phyloP scores from a whole-genome alignment of 2,329 filamentous ascomycete genomes.

The Nemania sp. region DNA sequence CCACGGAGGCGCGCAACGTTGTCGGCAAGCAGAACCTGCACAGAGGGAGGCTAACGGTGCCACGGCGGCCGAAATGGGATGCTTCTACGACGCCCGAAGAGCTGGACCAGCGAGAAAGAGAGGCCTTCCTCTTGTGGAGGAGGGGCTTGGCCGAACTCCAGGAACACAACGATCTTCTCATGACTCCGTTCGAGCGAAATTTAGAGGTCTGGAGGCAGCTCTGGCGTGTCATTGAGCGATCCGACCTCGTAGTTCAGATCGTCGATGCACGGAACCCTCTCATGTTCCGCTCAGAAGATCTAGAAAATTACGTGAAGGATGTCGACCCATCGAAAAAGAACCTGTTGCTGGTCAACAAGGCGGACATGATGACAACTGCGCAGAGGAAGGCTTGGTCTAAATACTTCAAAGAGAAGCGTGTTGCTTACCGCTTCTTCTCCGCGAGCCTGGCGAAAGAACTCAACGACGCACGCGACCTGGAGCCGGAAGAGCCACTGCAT shows the following conservation, averaged over 20 bases:
- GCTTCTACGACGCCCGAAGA: conserved; percentile 79
- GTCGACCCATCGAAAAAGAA: conserved; percentile 88
- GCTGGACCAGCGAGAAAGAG: conserved; percentile 77
- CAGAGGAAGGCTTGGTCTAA: conserved; percentile 85
- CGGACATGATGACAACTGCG: conserved; percentile 93
- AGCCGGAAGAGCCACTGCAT: conserved; percentile 45
- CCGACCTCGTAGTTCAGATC: conserved; percentile 95
- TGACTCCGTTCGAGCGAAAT: conserved; percentile 98
- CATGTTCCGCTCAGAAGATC: conserved; percentile 89
- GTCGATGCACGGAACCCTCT: conserved; percentile 95
- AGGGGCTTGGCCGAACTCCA: conserved; percentile 89
- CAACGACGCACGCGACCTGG: conserved; percentile 70
- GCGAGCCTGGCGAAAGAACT: conserved; percentile 87
- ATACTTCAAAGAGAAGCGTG: conserved; percentile 78
- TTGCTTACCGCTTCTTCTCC: conserved; percentile 96
- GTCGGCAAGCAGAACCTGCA: conserved; percentile 83
- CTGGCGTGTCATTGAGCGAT: conserved; percentile 97
- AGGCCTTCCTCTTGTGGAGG: conserved; percentile 84
- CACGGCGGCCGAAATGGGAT: conserved; percentile 88
- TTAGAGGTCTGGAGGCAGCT: conserved; percentile 96
- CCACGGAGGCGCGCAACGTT: conserved; percentile 77
- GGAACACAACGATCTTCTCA: conserved; percentile 89
- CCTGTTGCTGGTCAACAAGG: conserved; percentile 93
- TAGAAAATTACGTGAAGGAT: conserved; percentile 93
- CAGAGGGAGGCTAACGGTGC: conserved; percentile 79